phyloP scores from a whole-genome alignment of 352 stramenopile species.

The Phytopythium montanum region DNA sequence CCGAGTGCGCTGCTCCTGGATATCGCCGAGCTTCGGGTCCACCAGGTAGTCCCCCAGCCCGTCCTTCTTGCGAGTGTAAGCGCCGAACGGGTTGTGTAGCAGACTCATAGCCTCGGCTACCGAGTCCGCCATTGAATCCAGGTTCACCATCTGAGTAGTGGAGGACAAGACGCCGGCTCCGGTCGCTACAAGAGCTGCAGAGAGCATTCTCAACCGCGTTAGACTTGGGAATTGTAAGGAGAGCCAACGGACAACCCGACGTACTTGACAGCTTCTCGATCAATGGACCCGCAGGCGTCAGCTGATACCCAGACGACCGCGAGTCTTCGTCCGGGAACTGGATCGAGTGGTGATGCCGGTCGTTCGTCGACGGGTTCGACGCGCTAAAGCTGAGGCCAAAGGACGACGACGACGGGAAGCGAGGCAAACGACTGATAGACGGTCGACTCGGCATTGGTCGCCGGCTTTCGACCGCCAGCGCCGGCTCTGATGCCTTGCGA shows the following conservation, averaged over 20 bases:
- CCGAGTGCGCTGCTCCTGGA: slow-evolving; percentile 23
- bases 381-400: neutral
- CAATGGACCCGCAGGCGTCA: slow-evolving; percentile 10
- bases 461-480: slow-evolving; percentile 10
- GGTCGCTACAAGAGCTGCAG: slow-evolving; percentile 5
- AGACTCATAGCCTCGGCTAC: slow-evolving; percentile 32
- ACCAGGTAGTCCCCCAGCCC: slow-evolving; percentile 22
- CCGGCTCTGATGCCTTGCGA: slow-evolving; percentile 9
- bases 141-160: slow-evolving; percentile 18
- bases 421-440: neutral
- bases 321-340: slow-evolving; percentile 8
- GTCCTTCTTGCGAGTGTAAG: slow-evolving; percentile 12
- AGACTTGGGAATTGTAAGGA: neutral
- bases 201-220: neutral
- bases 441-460: neutral
- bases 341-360: slow-evolving; percentile 12
- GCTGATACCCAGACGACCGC: neutral
- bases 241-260: neutral
- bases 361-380: neutral
- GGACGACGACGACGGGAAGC: slow-evolving; percentile 1
- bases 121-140: slow-evolving; percentile 21
- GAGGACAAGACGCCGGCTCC: slow-evolving; percentile 16
- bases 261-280: slow-evolving; percentile 19
- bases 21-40: slow-evolving; percentile 18
- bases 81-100: slow-evolving; percentile 20